phyloP scores from a whole-genome alignment of 1,139 yeast genomes.

The Suhomyces guaymorum region DNA sequence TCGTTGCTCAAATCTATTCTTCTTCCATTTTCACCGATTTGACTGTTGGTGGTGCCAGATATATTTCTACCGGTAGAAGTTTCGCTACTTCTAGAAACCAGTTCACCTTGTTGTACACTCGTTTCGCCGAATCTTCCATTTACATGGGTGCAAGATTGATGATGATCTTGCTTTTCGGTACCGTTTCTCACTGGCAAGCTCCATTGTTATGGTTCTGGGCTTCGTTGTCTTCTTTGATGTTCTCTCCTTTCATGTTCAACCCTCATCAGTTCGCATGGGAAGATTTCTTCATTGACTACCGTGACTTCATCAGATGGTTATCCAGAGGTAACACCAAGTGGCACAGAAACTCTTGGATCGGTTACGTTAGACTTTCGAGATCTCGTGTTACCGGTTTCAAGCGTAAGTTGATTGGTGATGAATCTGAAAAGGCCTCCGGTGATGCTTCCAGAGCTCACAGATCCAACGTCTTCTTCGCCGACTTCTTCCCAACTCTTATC shows the following conservation, averaged over 20 bases:
- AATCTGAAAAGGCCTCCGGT: conserved; percentile 91
- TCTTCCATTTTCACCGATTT: conserved; percentile 87
- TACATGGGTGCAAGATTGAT: conserved; percentile 93
- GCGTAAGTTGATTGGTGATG: conserved; percentile 84
- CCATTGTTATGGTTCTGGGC: conserved; percentile 99
- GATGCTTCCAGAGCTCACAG: conserved; percentile 95
- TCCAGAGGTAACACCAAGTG: conserved; percentile 98
- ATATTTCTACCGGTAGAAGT: conserved; percentile 99
- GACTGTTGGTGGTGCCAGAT: conserved; percentile 99
- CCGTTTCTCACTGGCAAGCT: conserved; percentile 95
- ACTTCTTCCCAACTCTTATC: conserved; percentile 77
- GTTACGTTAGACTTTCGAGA: conserved; percentile 92
- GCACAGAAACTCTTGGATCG: conserved; percentile 99
- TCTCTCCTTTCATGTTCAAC: conserved; percentile 93
- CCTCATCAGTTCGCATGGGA: conserved; percentile 99
- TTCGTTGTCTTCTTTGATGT: conserved; percentile 82
- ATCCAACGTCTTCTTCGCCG: conserved; percentile 81
- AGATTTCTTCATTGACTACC: conserved; percentile 97
- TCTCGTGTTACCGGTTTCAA: conserved; percentile 98
- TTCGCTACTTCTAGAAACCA: conserved; percentile 99
- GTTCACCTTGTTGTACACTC: conserved; percentile 89
- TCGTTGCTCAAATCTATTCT: conserved; percentile 96
- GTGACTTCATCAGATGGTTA: conserved; percentile 97
- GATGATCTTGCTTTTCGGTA: conserved; percentile 86
- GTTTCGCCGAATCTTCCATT: conserved; percentile 96